A percentile compares a stretch with the other conserved stretches of the same genome.
These are phyloP conservation scores for Apophysomyces trapeziformis DNA, from an alignment of 371 early-diverging fungal genomes.

Conservation along the genomic window DNA sequence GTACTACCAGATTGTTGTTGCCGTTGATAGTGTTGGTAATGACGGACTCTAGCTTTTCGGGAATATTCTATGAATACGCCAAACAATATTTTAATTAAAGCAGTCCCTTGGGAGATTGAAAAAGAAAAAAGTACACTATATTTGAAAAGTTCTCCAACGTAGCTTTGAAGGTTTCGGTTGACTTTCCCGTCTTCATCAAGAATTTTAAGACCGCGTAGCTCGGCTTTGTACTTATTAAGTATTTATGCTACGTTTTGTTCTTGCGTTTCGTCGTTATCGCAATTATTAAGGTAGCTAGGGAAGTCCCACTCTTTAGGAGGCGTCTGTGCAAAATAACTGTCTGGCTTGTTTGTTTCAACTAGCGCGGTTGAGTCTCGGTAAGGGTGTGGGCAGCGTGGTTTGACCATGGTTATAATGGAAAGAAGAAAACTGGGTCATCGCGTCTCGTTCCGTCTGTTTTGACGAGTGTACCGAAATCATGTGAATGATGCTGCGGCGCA, in stretches of 20 bases:
- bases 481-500: background rate
- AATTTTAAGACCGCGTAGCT: background rate
- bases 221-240: background rate
- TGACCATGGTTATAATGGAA: background rate
- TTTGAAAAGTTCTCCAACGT: background rate
- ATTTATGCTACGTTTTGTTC: background rate
- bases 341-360: background rate
- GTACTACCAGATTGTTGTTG: background rate
- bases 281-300: conserved; percentile 56
- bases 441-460: background rate
- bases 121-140: background rate
- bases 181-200: background rate
- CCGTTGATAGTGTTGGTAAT: background rate
- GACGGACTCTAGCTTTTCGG: background rate
- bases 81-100: background rate
- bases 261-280: conserved; percentile 72
- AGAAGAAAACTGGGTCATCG: background rate
- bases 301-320: conserved; percentile 67
- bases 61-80: background rate
- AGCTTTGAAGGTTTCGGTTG: background rate
- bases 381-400: background rate
- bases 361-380: background rate
- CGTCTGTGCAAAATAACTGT: conserved; percentile 17
- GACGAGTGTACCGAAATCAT: background rate
- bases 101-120: background rate